Conservation (phyloP, 1,139 yeast genomes). For the Lodderomyces pseudojiufengensis region DNA sequence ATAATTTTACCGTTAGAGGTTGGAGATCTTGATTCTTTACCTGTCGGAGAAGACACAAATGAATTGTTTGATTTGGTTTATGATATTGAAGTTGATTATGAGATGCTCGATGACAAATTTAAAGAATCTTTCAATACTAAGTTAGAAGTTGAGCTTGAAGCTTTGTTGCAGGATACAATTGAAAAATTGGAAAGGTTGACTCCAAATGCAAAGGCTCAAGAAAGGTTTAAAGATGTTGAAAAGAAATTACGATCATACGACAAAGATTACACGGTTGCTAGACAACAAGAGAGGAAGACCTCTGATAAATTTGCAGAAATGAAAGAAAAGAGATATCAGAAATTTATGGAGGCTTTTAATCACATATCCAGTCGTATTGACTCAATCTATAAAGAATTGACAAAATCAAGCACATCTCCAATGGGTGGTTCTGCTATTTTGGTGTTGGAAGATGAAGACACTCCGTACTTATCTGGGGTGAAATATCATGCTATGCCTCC, state of each 20-base stretch:
- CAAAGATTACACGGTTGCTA: conserved; percentile 58
- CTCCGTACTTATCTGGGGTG: conserved; percentile 79
- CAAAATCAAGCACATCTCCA: conserved; percentile 63
- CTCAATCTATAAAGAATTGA: conserved; percentile 80
- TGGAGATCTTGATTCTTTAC: conserved; percentile 51
- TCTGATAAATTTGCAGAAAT: conserved; percentile 57
- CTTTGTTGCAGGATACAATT: conserved; percentile 25
- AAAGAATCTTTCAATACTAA: conserved; percentile 33
- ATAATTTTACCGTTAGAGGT: conserved; percentile 57
- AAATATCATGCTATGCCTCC: conserved; percentile 97
- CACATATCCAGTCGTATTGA: conserved; percentile 75
- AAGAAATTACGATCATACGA: conserved; percentile 58
- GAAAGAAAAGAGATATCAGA: conserved; percentile 54
- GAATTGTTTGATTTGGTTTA: conserved; percentile 41
- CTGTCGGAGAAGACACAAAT: conserved; percentile 40
- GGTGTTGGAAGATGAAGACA: conserved; percentile 84
- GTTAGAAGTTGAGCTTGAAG: conserved; percentile 49
- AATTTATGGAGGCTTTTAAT: conserved; percentile 69
- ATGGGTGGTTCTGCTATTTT: conserved; percentile 92
- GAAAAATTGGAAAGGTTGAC: conserved; percentile 59
- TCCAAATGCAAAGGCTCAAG: conserved; percentile 79
- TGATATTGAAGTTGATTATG: conserved; percentile 55
- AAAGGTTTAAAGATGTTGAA: conserved; percentile 70
- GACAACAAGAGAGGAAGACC: conserved; percentile 57
- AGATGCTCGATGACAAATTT: conserved; percentile 43